A percentile compares a stretch with the other conserved stretches of the same genome.
phyloP scores from a whole-genome alignment of 2,329 filamentous ascomycete genomes.

The Mariannaea sp. region DNA sequence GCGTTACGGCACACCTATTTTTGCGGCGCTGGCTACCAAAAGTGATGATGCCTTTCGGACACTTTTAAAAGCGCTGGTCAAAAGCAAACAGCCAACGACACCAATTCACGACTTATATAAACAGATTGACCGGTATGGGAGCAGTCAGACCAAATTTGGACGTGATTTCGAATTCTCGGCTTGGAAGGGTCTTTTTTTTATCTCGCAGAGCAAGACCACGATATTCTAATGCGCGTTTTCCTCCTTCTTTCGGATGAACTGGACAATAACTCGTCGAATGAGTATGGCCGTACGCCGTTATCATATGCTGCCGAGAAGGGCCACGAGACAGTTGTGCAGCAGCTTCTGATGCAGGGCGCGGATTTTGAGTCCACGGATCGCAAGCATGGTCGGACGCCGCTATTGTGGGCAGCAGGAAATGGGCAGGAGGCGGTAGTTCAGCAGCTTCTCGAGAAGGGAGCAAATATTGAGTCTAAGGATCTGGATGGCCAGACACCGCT shows the following conservation, averaged over 20 bases:
- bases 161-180: not conserved
- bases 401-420: not conserved
- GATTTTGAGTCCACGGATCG: not conserved
- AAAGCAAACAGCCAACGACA: not conserved
- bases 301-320: not conserved
- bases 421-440: not conserved
- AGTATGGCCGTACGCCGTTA: not conserved
- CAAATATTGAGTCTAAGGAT: not conserved
- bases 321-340: not conserved
- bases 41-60: not conserved
- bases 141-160: not conserved
- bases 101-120: not conserved
- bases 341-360: not conserved
- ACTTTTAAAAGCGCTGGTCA: not conserved
- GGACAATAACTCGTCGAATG: not conserved
- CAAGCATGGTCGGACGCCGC: not conserved
- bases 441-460: not conserved
- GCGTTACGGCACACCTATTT: conserved; percentile 13
- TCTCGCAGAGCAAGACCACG: not conserved
- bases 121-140: not conserved
- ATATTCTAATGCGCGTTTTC: not conserved
- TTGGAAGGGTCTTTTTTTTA: not conserved
- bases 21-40: conserved; percentile 20
- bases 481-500: not conserved
- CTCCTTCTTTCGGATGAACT: not conserved